phyloP scores from a whole-genome alignment of 2,329 filamentous ascomycete genomes.

The Zymoseptoria passerinii region DNA sequence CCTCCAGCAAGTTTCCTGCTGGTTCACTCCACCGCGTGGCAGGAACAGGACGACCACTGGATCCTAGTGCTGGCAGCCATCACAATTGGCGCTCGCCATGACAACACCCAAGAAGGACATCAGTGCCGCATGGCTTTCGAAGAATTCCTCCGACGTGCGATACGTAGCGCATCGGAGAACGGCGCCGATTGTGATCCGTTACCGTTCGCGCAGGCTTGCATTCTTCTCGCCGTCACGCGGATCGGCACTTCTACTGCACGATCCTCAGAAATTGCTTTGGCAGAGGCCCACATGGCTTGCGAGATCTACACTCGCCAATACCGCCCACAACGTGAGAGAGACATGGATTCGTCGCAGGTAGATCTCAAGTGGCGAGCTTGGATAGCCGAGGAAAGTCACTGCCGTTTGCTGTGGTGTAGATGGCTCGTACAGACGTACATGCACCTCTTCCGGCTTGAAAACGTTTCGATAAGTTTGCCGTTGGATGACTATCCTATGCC shows the following conservation, averaged over 20 bases:
- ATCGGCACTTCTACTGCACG: background rate
- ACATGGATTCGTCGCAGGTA: background rate
- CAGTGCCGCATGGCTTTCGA: background rate
- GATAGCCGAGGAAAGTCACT: constrained; percentile 1
- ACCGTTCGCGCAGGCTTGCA: constrained; percentile 4
- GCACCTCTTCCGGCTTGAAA: background rate
- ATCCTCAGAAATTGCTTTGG: background rate
- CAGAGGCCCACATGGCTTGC: background rate
- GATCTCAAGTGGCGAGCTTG: constrained; percentile 1
- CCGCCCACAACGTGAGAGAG: background rate
- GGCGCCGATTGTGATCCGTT: constrained; percentile 2
- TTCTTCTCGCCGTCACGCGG: constrained; percentile 3
- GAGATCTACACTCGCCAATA: background rate
- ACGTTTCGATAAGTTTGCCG: background rate
- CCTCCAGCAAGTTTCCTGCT: background rate
- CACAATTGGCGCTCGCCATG: background rate
- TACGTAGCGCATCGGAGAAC: background rate
- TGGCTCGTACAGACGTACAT: background rate
- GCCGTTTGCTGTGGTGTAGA: background rate
- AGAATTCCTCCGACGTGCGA: constrained; percentile 1
- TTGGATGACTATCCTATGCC: background rate
- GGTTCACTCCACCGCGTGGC: background rate
- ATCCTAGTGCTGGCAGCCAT: constrained; percentile 1
- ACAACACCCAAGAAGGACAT: background rate
- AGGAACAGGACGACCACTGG: background rate